Evolutionary conservation across 345 rosid genomes (phyloP), one percentile per base, ranked within the genome.

Genomic region (Anastatica hierochuntica): DNA sequence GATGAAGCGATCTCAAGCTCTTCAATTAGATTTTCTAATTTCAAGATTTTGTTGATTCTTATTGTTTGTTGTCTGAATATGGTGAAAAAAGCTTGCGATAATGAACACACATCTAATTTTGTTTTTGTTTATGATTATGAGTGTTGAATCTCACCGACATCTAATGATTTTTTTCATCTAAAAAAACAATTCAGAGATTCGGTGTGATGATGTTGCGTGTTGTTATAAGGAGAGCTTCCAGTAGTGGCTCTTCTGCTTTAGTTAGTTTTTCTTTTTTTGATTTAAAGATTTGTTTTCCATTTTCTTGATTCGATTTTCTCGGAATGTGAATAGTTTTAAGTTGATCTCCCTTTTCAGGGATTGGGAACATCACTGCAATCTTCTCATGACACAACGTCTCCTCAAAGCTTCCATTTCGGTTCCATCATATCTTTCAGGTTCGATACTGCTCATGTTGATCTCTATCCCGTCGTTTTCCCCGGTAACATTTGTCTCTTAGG

Each of bases 141-240:
- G 21, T 46, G 56, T 46, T 29, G 56, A 60, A 60, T 60, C 66
- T 60, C 40, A 47, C 39, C 55, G 51, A 38, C 56, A 31, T 52
- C 5, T 59, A 4, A 38, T 58, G 18, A 43, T 56, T n/a, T 20
- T 15, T 13, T 51, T 43, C 8, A 2, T 23, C n/a, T n/a, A n/a
- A n/a, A 2, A 17, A 34, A 23, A n/a, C n/a, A n/a, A n/a, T n/a
- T n/a, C n/a, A n/a, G n/a, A n/a, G 7, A 33, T 12, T 26, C 33
- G 50, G 51, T 60, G 65, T 69, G 51, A 67, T 53, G 71, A 79
- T 76, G 81, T 50, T 73, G 60, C 73, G 79, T 33, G 72, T 73
- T 54, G 44, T 71, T 24, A 42, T 72, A 38, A 63, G 77, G 63
- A 69, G 70, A 53, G 79, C 68, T 36, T 46, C 63, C 11, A 40